phyloP scores from a whole-genome alignment of 2,329 filamentous ascomycete species.

The Huntiella bhutanensis region DNA sequence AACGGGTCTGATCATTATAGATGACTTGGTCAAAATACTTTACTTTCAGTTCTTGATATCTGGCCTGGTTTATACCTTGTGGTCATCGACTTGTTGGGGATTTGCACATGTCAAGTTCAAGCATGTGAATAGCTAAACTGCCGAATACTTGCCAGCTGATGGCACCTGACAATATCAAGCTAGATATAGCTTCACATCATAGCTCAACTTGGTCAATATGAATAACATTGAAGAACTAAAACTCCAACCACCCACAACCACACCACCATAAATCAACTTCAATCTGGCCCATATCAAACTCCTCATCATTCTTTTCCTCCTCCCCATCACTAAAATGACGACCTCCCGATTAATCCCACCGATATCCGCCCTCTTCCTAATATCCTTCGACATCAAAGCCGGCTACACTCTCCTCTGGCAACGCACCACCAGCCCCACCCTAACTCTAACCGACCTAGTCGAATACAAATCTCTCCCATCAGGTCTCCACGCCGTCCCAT shows the following conservation, averaged over 20 bases:
- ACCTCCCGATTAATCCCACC: conserved; percentile 27
- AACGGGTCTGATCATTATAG: no score
- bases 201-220: no score
- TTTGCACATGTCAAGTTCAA: no score
- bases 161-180: no score
- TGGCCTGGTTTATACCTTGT: no score
- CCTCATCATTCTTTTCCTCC: neutral
- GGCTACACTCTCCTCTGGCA: conserved; percentile 89
- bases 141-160: no score
- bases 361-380: conserved; percentile 67
- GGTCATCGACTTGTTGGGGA: no score
- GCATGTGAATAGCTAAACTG: no score
- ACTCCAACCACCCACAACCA: neutral
- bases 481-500: conserved; percentile 69
- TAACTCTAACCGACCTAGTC: conserved; percentile 67
- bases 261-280: neutral
- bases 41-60: no score
- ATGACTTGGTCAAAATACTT: no score
- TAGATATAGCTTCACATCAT: no score
- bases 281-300: neutral
- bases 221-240: no score
- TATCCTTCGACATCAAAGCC: conserved; percentile 81
- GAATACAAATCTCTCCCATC: conserved; percentile 96
- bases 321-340: conserved; percentile 14
- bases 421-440: conserved; percentile 39